Conservation (phyloP, 2,329 filamentous ascomycete species). For the Pseudocercospora fijiensis region DNA sequence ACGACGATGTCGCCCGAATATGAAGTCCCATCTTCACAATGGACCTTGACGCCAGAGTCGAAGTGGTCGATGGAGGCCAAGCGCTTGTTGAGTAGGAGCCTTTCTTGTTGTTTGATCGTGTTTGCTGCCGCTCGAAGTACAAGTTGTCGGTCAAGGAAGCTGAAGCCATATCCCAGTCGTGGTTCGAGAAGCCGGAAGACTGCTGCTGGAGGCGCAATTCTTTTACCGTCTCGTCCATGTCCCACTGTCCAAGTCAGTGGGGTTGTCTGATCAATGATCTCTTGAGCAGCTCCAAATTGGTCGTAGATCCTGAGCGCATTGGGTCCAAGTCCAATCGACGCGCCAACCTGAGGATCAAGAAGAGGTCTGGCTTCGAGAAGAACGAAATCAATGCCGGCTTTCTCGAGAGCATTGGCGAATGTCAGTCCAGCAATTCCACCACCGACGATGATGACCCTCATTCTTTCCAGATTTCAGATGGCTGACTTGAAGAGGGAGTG, state of each 20-base stretch:
- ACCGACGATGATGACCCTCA: constrained; percentile 49
- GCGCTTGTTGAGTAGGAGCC: constrained; percentile 17
- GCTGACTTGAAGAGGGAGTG: background rate
- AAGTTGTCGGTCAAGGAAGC: constrained; percentile 34
- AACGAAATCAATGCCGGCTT: constrained; percentile 49
- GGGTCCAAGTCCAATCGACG: constrained; percentile 49
- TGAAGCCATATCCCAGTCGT: constrained; percentile 31
- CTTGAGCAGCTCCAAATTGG: constrained; percentile 46
- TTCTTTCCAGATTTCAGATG: background rate
- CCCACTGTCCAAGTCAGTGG: constrained; percentile 5
- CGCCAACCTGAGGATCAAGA: constrained; percentile 50
- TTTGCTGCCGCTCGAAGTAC: constrained; percentile 30
- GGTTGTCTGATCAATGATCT: constrained; percentile 18
- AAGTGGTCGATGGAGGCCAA: constrained; percentile 14
- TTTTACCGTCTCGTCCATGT: constrained; percentile 11
- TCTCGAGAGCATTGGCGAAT: constrained; percentile 49
- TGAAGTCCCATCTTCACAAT: constrained; percentile 20
- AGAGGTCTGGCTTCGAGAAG: constrained; percentile 48
- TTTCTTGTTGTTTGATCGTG: constrained; percentile 25
- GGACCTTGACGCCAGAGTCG: constrained; percentile 14
- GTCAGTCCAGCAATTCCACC: constrained; percentile 49
- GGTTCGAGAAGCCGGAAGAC: constrained; percentile 15
- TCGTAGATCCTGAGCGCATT: constrained; percentile 50
- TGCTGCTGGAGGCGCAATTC: constrained; percentile 9
- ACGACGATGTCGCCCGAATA: constrained; percentile 29